Conservation (phyloP, 2,329 filamentous ascomycete species). For the Beauveria bassiana region DNA sequence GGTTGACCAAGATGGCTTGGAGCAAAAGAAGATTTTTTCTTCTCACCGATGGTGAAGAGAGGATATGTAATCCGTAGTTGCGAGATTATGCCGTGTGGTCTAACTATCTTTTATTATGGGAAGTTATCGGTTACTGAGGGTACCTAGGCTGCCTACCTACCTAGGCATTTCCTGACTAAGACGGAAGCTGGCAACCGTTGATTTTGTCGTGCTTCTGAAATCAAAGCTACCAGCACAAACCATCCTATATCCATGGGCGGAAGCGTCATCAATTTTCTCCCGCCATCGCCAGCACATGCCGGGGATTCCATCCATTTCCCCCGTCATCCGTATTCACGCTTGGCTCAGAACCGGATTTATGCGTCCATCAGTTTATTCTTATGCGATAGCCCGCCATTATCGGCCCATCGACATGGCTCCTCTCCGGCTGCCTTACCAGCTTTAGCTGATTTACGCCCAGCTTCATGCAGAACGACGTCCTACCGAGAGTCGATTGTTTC, state of each 20-base stretch:
- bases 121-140: neutral
- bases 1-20: neutral
- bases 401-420: neutral
- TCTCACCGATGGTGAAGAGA: neutral
- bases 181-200: neutral
- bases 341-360: neutral
- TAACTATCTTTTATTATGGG: neutral
- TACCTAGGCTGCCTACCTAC: neutral
- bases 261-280: neutral
- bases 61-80: neutral
- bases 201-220: no score
- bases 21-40: no score
- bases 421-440: neutral
- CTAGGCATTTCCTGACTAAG: neutral
- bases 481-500: constrained; percentile 1
- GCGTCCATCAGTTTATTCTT: neutral
- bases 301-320: neutral
- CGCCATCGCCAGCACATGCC: neutral
- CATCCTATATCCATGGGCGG: no score
- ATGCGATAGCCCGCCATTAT: constrained; percentile 1
- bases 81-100: neutral
- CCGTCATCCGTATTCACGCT: neutral
- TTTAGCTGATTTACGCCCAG: neutral
- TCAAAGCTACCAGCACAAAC: no score
- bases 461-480: neutral